Evolutionary conservation across 495 filamentous ascomycete species (phyloP), one percentile per base, ranked within the genome.

Genomic region (Hypomontagnella submonticulosa): DNA sequence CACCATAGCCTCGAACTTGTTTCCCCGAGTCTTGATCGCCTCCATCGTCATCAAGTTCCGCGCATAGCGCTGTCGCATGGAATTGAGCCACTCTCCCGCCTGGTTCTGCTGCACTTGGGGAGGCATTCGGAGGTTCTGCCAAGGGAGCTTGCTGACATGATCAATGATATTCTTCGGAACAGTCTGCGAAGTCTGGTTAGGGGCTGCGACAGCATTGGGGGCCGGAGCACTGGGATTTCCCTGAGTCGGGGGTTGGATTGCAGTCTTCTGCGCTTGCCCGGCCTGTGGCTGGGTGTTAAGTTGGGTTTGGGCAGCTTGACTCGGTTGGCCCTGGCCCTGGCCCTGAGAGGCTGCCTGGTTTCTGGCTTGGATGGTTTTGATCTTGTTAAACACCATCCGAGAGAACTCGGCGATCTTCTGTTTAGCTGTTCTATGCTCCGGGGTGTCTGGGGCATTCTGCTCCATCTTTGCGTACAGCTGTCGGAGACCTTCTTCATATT

Each of bases 341-440:
- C 37, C 63, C 7, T 72, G 70, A 2, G 56, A 55, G 4, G 5
- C 34, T 2, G 43, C 61, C 11, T 70, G 66, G 10, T 11, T 66
- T 27, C 66, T 55, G 3, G 44, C 44, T 11, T 72, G 71, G n/a
- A 74, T 16, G 1, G 34, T 40, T 51, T 83, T 80, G 60, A 90
- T 78, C 60, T 88, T 88, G 9, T 78, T 80, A 69, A 81, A 78
- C 38, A 93, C 75, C 69, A 84, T 89, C 53, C 83, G 80, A 0
- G 90, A 85, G 49, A 93, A 85, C 12, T 89, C 82, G 2, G 79
- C 72, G 5, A 94, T 81, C 71, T 88, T 90, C 10, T 76, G 75
- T 70, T 89, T 87, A 0, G 91, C 91, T 0, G 76, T 72, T 51
- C 81, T 78, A 46, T 91, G 87, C 51, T 89, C 85, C 1, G 75